phyloP scores from a whole-genome alignment of 202 grass and related monocot genomes.

The Panicum virgatum region DNA sequence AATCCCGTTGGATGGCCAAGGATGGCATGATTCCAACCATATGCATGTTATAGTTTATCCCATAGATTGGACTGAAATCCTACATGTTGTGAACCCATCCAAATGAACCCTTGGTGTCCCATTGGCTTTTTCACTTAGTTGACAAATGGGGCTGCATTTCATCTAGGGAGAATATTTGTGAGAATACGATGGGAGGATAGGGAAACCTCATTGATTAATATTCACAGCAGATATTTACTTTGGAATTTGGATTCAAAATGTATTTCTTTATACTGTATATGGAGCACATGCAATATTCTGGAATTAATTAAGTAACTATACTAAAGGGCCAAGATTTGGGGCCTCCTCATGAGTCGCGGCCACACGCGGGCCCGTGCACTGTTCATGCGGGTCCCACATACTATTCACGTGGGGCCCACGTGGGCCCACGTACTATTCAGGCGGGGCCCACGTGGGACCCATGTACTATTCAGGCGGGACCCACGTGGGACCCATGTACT shows the following conservation, averaged over 20 bases:
- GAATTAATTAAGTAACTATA: no score
- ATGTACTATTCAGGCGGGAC: no score
- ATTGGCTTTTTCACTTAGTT: not conserved
- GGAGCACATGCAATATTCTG: not conserved
- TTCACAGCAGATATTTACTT: not conserved
- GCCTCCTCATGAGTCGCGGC: no score
- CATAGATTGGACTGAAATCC: slow-evolving; percentile 15
- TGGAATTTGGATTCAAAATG: slow-evolving; percentile 7
- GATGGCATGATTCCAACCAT: not conserved
- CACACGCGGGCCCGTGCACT: no score
- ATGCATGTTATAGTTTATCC: slow-evolving; percentile 8
- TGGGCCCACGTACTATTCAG: no score
- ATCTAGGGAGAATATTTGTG: slow-evolving; percentile 8
- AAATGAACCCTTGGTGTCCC: not conserved
- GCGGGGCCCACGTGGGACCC: no score
- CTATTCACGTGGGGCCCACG: no score
- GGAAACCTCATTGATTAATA: slow-evolving; percentile 19
- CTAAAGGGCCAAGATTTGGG: no score
- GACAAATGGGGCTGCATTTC: not conserved
- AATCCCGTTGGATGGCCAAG: slow-evolving; percentile 16
- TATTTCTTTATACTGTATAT: not conserved
- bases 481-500: no score
- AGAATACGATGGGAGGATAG: not conserved
- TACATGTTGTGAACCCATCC: slow-evolving; percentile 2
- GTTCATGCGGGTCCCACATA: no score